Base-by-base conservation (phyloP, 352 stramenopile genomes). In the Globisporangium uncinulatum region DNA sequence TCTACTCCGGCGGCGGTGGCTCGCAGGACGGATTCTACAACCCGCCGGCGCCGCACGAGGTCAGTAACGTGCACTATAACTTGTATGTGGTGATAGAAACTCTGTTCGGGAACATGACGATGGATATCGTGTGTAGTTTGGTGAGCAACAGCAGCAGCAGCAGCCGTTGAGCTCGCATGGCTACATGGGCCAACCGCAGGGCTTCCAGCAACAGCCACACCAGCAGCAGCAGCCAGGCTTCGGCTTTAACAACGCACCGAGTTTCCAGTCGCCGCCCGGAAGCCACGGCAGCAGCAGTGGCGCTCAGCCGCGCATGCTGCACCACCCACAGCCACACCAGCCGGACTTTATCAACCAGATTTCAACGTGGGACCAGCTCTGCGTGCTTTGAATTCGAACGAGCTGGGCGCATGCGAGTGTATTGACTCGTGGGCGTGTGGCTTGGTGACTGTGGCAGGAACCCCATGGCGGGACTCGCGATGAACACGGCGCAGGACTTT, bases 401-500 rank as follows among this genome's bases (percentile, higher is more conserved):
- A 29, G 24, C 24, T 29, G 4, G 2, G 4, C 24, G 5, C 10
- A 32, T 42, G n/a, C n/a, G 32, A 17, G 17, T 37, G 51, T 17
- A 58, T 13, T 39, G 56, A 43, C 13, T 62, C 17, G 19, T 10
- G 7, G 3, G 2, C 7, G 43, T 46, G n/a, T 56, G 36, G 6
- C 9, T 9, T 17, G 4, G 49, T 20, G 34, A 15, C 20, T 15
- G 6, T 34, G n/a, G 51, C 36, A 94, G 85, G 55, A 94, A 94
- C 54, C 85, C 85, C 19, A 91, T 94, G 85, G 85, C 85, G 29
- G 85, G 80, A 6, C 63, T 92, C 52, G 81, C 81, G 42, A 92
- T 94, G 83, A 92, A 91, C 63, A 89, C 75, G 32, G 85, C 83
- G 6, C 77, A 88, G 58, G 78, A 91, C 62, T 90, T 92, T 51